Evolutionary conservation across 257 asterid genomes (phyloP), one percentile per base, ranked within the genome.

Genomic region (Nicotiana tabacum): DNA sequence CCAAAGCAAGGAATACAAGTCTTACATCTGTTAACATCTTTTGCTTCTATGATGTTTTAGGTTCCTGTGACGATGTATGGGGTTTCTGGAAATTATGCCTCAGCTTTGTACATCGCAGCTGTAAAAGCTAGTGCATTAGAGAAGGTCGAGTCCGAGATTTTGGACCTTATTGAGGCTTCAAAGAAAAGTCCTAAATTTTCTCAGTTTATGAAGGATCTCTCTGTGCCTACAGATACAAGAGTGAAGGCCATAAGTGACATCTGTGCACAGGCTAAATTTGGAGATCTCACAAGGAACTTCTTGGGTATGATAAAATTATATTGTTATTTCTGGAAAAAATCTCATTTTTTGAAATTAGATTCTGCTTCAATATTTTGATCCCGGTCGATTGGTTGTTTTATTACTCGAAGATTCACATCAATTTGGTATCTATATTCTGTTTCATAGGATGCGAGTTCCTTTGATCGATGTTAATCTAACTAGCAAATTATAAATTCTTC

Each of bases 61-160:
- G 95, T 96, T 83, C 99, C 98, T 3, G 11, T 96, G 85, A 88
- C 89, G 6, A 82, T 94, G 97, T 96, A 84, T 85, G 99, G 98
- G 18, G 92, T 88, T 57, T 90, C 95, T 87, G 98, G 97, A 84
- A 94, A 96, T 90, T 96, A 96, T 88, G 98, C 98, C 66, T 88
- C 98, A 0, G 98, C 98, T 48, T 85, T 96, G 85, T 96, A 96
- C 89, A 88, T 94, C 30, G 88, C 96, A 78, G 92, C 98, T 13
- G 98, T 93, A 82, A 96, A 92, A 88, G 93, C 91, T 58, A 94
- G 92, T 77, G 58, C 81, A 55, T 87, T 96, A 89, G 98, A 96
- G 67, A 92, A 90, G 90, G 99, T 94, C 82, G 97, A 96, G 84
- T 82, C 96, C 17, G 98, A 96, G 92, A 86, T 96, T 81, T 85